Evolutionary conservation across 192 early-diverging fungal species (phyloP).

Genomic region (Gaertneriomyces semiglobifer): DNA sequence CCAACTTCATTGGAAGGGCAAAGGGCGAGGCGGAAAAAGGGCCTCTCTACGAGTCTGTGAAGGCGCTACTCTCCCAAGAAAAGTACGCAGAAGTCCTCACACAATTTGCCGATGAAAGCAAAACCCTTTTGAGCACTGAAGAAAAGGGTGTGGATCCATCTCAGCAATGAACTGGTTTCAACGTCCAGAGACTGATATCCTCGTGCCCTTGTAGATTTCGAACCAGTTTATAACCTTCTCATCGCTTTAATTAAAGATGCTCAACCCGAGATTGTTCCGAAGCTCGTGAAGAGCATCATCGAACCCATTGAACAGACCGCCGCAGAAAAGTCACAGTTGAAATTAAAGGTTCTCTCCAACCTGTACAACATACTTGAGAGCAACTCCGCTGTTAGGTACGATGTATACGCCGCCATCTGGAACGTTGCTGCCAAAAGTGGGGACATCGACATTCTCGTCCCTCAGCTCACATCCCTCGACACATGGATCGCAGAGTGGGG

Average conservation of each 20-base stretch:
- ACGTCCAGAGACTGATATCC: no score
- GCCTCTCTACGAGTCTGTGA: conserved; percentile 24
- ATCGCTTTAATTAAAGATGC: conserved; percentile 60
- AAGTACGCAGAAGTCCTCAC: conserved; percentile 58
- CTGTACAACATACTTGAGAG: conserved; percentile 77
- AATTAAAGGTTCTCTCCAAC: conserved; percentile 71
- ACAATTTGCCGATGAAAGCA: conserved; percentile 54
- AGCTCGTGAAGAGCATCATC: conserved; percentile 46
- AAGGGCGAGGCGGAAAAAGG: conserved; percentile 49
- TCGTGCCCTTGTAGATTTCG: conserved; percentile 46
- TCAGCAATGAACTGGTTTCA: no score
- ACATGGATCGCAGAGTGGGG: conserved; percentile 70
- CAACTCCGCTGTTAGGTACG: conserved; percentile 53
- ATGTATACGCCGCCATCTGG: conserved; percentile 73
- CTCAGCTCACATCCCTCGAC: conserved; percentile 62
- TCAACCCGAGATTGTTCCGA: conserved; percentile 39
- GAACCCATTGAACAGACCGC: conserved; percentile 46
- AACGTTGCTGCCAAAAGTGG: conserved; percentile 66
- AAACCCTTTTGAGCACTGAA: conserved; percentile 52
- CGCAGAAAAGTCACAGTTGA: conserved; percentile 50
- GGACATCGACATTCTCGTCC: conserved; percentile 65
- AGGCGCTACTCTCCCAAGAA: conserved; percentile 53
- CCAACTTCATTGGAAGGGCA: conserved; percentile 60
- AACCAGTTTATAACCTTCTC: conserved; percentile 65
- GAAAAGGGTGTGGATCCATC: conserved; percentile 49